Evolutionary conservation across 768 basidiomycete genomes (phyloP), one percentile per base, ranked within the genome.

Genomic region (Boletus tylopilopsis): DNA sequence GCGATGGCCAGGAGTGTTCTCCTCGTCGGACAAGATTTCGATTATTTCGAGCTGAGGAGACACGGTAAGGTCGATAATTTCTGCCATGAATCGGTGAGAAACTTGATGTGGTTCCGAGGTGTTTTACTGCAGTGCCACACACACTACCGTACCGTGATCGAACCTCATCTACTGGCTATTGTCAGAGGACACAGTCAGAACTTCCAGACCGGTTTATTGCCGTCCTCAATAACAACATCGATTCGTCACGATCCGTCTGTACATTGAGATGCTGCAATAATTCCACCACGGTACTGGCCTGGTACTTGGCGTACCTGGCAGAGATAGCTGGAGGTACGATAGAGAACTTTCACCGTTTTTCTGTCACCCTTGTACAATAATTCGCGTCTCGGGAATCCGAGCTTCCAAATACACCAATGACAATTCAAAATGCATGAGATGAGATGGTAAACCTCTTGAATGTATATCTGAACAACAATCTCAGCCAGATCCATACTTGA

Each of bases 401-500:
- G 42, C 27, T 30, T 32, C 8, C 29, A 36, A 22, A 27, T 21
- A 50, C 42, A 49, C 19, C 43, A 35, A 30, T 5, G 6, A 39
- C 35, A 33, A 35, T 44, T 68, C 54, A 80, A 61, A 78, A 79
- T 13, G 74, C 78, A 36, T 77, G 74, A 27, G 79, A 83, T 27
- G 84, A 82, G 27, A 85, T 72, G 22, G 75, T 75, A 69, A 88
- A 88, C 25, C 87, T 76, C 68, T 88, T 88, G 76, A 88, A 88
- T 16, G 86, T 88, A 67, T 88, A 88, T 57, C 86, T 87, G 66
- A 37, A 21, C 18, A 41, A 12, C 4, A 11, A 30, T 35, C 22
- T 59, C n/a, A 50, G 51, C 42, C 37, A 15, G 32, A 12, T n/a
- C 22, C 38, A 4, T 27, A 15, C 40, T 36, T 40, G 49, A 41